Percentiles rank a stretch among this genome's conserved stretches.
phyloP scores from a whole-genome alignment of 1,284 basidiomycete species.

The Microbotryum silenes-acaulis region DNA sequence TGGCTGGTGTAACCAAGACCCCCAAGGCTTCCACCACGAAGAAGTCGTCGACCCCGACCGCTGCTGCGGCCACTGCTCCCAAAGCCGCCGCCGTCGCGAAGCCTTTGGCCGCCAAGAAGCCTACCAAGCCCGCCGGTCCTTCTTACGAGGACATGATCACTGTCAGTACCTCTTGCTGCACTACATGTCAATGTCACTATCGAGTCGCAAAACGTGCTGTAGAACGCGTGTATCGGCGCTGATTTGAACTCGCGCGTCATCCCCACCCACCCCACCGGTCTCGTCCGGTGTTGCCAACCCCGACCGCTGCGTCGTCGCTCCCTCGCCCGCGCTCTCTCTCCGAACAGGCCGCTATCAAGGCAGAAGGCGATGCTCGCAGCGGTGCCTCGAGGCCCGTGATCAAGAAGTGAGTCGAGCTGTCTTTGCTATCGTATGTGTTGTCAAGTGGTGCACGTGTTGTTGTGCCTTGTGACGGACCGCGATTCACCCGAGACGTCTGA shows the following conservation, averaged over 20 bases:
- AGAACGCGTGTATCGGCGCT: not conserved
- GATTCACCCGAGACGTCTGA: too few relatives aligned
- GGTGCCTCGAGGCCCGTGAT: conserved; percentile 14
- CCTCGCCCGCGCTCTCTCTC: not conserved
- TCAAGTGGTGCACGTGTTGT: not conserved
- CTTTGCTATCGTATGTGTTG: not conserved
- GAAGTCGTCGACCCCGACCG: conserved; percentile 3
- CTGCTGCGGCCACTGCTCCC: not conserved
- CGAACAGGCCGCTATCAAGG: conserved; percentile 19
- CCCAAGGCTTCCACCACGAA: not conserved
- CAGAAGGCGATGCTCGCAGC: conserved; percentile 8
- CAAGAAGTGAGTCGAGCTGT: conserved; percentile 24
- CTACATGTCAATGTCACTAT: too few relatives aligned
- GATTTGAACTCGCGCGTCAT: not conserved
- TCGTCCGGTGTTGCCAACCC: not conserved
- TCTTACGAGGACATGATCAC: conserved; percentile 11
- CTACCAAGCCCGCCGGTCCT: conserved; percentile 1
- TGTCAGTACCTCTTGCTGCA: not conserved
- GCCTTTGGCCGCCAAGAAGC: conserved; percentile 3
- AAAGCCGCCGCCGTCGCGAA: not conserved
- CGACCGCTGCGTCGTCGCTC: not conserved
- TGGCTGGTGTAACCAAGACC: not conserved
- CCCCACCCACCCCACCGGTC: not conserved
- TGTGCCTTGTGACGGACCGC: too few relatives aligned
- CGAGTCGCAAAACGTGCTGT: too few relatives aligned